These are phyloP conservation scores for Lagenaria siceraria DNA, from an alignment of 306 rosid genomes.

Conservation along the genomic window DNA sequence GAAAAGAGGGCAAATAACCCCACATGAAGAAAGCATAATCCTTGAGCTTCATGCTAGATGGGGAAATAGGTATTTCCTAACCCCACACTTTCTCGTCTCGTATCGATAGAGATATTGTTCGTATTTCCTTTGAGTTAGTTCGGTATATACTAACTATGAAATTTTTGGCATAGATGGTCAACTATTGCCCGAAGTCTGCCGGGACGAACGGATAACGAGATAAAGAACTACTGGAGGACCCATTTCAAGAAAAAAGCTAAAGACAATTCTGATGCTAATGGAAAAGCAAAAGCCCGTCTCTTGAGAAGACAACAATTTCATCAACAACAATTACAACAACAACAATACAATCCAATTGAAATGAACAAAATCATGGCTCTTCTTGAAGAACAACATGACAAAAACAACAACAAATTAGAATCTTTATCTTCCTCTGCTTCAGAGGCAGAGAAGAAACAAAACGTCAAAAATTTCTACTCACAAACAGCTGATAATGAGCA, in stretches of 20 bases:
- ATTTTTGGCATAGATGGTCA: constrained; percentile 49
- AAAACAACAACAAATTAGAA: not conserved
- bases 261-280: constrained; percentile 33
- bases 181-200: constrained; percentile 84
- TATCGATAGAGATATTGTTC: not conserved
- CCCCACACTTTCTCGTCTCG: too few relatives aligned
- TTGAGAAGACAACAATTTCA: constrained; percentile 49
- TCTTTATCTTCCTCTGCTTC: constrained; percentile 13
- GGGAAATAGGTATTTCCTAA: constrained; percentile 65
- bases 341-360: constrained; percentile 35
- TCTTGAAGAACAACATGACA: constrained; percentile 47
- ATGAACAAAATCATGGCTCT: constrained; percentile 44
- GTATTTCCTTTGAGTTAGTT: not conserved
- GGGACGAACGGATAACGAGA: constrained; percentile 88
- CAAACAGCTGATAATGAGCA: constrained; percentile 34
- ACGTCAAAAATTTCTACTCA: constrained; percentile 19
- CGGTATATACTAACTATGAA: not conserved
- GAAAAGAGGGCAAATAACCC: constrained; percentile 82
- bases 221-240: constrained; percentile 87
- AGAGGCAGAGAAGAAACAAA: constrained; percentile 34
- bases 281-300: constrained; percentile 48
- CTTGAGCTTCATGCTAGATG: constrained; percentile 70
- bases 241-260: constrained; percentile 69
- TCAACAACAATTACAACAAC: constrained; percentile 28
- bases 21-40: constrained; percentile 76